A percentile compares a stretch with the other conserved stretches of the same genome.
Conservation (phyloP, 495 filamentous ascomycete genomes). For the Penicillium turbatum region DNA sequence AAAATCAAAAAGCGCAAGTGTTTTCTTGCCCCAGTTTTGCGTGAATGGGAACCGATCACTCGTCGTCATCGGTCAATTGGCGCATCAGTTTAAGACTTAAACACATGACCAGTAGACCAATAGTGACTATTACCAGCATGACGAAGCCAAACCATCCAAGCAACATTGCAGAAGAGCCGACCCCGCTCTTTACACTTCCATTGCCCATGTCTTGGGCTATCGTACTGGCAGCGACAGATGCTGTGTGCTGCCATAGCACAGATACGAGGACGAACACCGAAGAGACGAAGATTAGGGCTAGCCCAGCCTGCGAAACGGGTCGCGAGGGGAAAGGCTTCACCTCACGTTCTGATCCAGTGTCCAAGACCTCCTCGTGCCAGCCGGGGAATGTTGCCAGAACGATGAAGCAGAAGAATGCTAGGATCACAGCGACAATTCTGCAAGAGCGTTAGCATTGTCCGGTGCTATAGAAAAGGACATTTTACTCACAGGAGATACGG, state of each 20-base stretch:
- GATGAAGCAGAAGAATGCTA: conserved; percentile 66
- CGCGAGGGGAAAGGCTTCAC: conserved; percentile 67
- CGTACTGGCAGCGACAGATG: conserved; percentile 86
- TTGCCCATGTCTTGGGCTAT: conserved; percentile 95
- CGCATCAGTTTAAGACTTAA: conserved; percentile 74
- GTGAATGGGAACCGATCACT: neutral
- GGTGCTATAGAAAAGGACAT: neutral
- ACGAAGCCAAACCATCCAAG: conserved; percentile 96
- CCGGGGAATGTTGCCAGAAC: conserved; percentile 69
- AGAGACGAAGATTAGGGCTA: conserved; percentile 63
- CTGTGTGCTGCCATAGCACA: conserved; percentile 78
- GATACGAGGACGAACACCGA: conserved; percentile 68
- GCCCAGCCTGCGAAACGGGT: conserved; percentile 60
- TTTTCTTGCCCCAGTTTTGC: neutral
- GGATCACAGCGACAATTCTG: conserved; percentile 66
- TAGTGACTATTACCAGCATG: conserved; percentile 85
- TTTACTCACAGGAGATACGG: conserved; percentile 62
- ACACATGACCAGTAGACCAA: conserved; percentile 93
- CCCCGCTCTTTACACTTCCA: conserved; percentile 80
- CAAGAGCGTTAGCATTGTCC: conserved; percentile 4
- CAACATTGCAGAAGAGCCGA: conserved; percentile 90
- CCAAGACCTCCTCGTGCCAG: conserved; percentile 63
- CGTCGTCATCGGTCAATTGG: conserved; percentile 48
- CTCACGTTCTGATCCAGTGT: conserved; percentile 51
- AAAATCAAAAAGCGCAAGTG: conserved; percentile 15